These are phyloP conservation scores for Spathaspora sp. DNA, from an alignment of 805 yeast species.

Conservation along the genomic window DNA sequence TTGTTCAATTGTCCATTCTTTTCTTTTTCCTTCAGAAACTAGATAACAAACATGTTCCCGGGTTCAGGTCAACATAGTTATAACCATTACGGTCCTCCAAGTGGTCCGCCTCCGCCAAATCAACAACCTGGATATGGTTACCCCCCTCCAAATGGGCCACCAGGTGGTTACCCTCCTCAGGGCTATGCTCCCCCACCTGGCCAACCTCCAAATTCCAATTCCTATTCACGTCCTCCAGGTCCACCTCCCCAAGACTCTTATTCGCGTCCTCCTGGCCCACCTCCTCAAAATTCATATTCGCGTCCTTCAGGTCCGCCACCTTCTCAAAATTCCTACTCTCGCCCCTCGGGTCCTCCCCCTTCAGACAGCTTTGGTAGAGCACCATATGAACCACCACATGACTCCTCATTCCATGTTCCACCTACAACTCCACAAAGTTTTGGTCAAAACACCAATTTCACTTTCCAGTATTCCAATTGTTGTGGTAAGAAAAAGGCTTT, in stretches of 20 bases:
- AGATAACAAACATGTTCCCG: conserved; percentile 14
- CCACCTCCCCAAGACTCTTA: not conserved
- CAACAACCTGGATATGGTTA: not conserved
- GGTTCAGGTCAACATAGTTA: conserved; percentile 13
- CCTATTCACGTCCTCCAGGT: not conserved
- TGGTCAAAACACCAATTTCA: conserved; percentile 30
- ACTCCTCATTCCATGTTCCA: conserved; percentile 17
- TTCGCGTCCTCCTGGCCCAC: conserved; percentile 7
- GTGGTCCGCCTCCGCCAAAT: not conserved
- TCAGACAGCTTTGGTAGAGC: conserved; percentile 3
- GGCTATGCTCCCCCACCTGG: conserved; percentile 6
- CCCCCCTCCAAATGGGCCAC: conserved; percentile 1
- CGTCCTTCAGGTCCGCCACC: conserved; percentile 21
- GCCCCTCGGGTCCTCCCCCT: conserved; percentile 3
- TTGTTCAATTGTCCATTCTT: not conserved
- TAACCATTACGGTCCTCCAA: not conserved
- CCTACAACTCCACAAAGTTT: conserved; percentile 32
- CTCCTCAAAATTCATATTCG: not conserved
- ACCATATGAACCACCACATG: conserved; percentile 4
- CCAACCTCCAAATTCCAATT: not conserved
- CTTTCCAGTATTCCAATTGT: conserved; percentile 38
- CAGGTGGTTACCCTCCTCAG: not conserved
- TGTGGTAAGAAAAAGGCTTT: conserved; percentile 33
- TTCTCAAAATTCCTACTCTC: not conserved
- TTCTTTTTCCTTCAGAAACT: not conserved